A percentile compares a stretch with the other conserved stretches of the same genome.
Evolutionary conservation across 495 filamentous ascomycete species (phyloP).

Genomic region (Lasiosphaeriaceae sp.): DNA sequence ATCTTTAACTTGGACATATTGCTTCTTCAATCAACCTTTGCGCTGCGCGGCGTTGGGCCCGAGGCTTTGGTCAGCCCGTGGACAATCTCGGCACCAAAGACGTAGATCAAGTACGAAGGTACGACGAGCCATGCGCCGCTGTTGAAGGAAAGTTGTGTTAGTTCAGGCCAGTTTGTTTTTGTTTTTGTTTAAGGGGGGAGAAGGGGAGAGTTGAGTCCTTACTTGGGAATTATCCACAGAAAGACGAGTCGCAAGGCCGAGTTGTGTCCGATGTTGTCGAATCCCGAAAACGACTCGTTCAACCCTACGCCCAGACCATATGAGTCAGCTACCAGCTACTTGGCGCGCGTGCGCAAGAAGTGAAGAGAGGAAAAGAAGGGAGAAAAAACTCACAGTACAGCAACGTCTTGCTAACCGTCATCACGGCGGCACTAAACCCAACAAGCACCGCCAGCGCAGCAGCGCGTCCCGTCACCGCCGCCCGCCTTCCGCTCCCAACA

Average conservation of each 20-base stretch:
- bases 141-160: not conserved
- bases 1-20: no score
- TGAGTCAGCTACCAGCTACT: not conserved
- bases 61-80: constrained; percentile 54
- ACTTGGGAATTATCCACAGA: constrained; percentile 81
- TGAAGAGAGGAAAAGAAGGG: not conserved
- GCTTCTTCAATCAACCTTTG: not conserved
- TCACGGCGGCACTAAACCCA: constrained; percentile 64
- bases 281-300: constrained; percentile 74
- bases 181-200: not conserved
- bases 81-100: constrained; percentile 66
- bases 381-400: constrained; percentile 67
- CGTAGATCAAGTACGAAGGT: constrained; percentile 66
- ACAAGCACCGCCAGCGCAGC: constrained; percentile 64
- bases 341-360: not conserved
- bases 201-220: constrained; percentile 29
- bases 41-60: not conserved
- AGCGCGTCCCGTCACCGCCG: constrained; percentile 49
- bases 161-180: no score
- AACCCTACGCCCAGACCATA: constrained; percentile 49
- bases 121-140: constrained; percentile 79
- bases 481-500: constrained; percentile 39
- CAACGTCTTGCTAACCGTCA: constrained; percentile 85
- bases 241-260: constrained; percentile 50
- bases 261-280: constrained; percentile 78